Conservation (phyloP, 139 green algal species). For the Chlorella sp. region DNA sequence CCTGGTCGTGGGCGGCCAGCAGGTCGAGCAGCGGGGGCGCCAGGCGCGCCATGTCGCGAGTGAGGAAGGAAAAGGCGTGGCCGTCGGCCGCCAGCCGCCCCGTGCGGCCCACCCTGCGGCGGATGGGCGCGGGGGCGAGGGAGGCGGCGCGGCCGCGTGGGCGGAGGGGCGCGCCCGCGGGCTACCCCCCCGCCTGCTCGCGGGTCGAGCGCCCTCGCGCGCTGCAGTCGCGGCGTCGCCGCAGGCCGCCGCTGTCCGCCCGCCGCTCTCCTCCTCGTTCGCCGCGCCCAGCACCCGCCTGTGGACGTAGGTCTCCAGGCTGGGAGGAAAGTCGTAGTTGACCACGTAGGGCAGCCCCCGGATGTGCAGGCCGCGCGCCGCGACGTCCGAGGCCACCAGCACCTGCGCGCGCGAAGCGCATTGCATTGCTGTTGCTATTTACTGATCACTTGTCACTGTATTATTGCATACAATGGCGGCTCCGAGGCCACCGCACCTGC, state of each 20-base stretch:
- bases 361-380: conserved; percentile 82
- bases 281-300: conserved; percentile 22
- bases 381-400: conserved; percentile 87
- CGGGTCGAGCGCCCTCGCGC: no score
- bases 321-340: conserved; percentile 90
- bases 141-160: no score
- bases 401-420: conserved; percentile 46
- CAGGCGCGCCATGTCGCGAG: conserved; percentile 68
- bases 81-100: conserved; percentile 83
- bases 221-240: no score
- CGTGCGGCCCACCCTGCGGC: conserved; percentile 78
- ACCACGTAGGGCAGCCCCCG: conserved; percentile 78
- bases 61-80: conserved; percentile 90
- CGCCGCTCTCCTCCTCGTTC: neutral
- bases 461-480: no score
- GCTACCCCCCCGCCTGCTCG: no score
- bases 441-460: no score
- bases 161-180: no score
- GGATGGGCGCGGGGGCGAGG: neutral
- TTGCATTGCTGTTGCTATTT: neutral
- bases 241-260: no score
- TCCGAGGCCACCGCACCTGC: no score
- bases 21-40: conserved; percentile 63
- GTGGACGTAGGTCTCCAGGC: conserved; percentile 92
- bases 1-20: conserved; percentile 48